phyloP scores from a whole-genome alignment of 2,329 filamentous ascomycete genomes.

The Fusarium sacchari region DNA sequence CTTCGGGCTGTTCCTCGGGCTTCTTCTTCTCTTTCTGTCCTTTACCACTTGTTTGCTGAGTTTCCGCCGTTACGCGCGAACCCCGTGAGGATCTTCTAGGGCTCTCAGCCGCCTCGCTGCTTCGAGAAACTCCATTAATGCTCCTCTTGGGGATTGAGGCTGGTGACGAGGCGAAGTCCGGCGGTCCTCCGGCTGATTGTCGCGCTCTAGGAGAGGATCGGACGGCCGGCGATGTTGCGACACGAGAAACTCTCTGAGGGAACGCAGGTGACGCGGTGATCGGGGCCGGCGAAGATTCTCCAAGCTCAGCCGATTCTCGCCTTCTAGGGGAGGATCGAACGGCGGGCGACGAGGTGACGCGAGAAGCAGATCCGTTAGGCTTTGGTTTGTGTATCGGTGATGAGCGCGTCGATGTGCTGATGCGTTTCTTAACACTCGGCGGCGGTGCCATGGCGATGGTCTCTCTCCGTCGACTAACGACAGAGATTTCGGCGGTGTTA shows the following conservation, averaged over 20 bases:
- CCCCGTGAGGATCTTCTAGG: not conserved
- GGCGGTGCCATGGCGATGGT: constrained; percentile 13
- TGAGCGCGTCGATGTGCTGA: not conserved
- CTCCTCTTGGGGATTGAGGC: not conserved
- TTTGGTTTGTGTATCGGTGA: not conserved
- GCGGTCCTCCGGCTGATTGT: not conserved
- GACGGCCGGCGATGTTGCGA: not conserved
- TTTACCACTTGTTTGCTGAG: not conserved
- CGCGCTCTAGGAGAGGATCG: not conserved
- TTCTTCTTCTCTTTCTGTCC: not conserved
- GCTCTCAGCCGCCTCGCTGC: too few relatives aligned
- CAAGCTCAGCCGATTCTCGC: not conserved
- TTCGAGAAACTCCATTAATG: not conserved
- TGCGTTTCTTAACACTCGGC: not conserved
- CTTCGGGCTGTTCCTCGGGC: not conserved
- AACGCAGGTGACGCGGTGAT: not conserved
- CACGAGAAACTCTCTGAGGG: not conserved
- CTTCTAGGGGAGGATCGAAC: constrained; percentile 3
- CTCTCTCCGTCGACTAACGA: constrained; percentile 5
- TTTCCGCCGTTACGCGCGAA: not conserved
- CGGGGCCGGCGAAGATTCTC: not conserved
- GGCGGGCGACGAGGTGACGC: not conserved
- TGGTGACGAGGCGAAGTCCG: not conserved
- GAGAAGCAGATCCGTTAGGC: not conserved
- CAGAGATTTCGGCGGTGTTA: constrained; percentile 1